Conservation (phyloP, 805 yeast genomes). For the Kodamaea sagamina region DNA sequence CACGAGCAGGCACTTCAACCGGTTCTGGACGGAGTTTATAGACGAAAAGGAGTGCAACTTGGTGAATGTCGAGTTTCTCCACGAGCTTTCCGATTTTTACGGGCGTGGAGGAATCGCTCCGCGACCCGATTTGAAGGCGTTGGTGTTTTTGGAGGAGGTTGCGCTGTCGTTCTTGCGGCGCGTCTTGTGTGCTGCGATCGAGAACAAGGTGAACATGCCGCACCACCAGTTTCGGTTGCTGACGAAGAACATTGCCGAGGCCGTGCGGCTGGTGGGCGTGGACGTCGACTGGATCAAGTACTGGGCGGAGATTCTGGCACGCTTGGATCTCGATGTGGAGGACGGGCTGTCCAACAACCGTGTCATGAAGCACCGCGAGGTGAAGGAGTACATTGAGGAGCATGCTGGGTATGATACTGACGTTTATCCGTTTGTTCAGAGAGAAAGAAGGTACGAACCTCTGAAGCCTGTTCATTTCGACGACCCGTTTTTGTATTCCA, state of each 20-base stretch:
- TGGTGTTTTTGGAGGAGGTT: slow-evolving; percentile 16
- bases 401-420: slow-evolving; percentile 6
- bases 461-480: neutral
- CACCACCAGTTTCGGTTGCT: neutral
- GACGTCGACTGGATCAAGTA: slow-evolving; percentile 9
- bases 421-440: slow-evolving; percentile 7
- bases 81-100: neutral
- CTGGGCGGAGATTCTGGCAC: slow-evolving; percentile 12
- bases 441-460: neutral
- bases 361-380: slow-evolving; percentile 12
- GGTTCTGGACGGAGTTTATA: slow-evolving; percentile 1
- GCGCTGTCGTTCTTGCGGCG: slow-evolving; percentile 8
- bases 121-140: slow-evolving; percentile 8
- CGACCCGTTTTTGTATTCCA: neutral
- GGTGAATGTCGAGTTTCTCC: slow-evolving; percentile 1
- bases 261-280: slow-evolving; percentile 8
- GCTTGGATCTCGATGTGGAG: slow-evolving; percentile 9
- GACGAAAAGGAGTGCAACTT: neutral
- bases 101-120: neutral
- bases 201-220: neutral
- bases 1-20: slow-evolving; percentile 7
- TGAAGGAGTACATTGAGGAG: slow-evolving; percentile 7
- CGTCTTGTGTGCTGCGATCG: slow-evolving; percentile 11
- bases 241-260: slow-evolving; percentile 4
- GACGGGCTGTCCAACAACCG: slow-evolving; percentile 14